A percentile compares a stretch with the other conserved stretches of the same genome.
Evolutionary conservation across 73 alveolate species (phyloP).

Genomic region (Paramecium biaurelia): DNA sequence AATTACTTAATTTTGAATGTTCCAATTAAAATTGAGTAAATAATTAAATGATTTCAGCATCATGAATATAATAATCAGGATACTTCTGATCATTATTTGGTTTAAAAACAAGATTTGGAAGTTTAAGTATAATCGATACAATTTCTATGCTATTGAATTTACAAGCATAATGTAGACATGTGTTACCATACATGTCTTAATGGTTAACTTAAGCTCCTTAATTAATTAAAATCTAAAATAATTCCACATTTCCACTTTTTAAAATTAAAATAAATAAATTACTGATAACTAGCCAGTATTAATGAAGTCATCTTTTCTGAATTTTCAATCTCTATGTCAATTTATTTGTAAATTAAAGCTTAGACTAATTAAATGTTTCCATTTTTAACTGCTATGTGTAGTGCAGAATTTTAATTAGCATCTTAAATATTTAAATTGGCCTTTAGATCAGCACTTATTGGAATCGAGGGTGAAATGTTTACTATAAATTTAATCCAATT

Average conservation of each 20-base stretch:
- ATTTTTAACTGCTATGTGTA: constrained; percentile 5
- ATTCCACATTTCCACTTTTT: not conserved
- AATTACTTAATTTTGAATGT: not conserved
- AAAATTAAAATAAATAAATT: not conserved
- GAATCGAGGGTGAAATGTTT: not conserved
- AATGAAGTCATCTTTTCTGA: constrained; percentile 13
- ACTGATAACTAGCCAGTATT: constrained; percentile 15
- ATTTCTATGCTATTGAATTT: not conserved
- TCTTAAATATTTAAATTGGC: not conserved
- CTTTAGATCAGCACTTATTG: not conserved
- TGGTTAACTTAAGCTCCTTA: constrained; percentile 10
- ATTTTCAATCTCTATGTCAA: not conserved
- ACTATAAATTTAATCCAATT: not conserved
- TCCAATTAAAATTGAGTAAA: not conserved
- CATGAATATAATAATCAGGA: not conserved
- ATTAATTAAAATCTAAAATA: not conserved
- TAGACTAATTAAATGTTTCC: not conserved
- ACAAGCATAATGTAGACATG: not conserved
- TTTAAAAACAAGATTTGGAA: not conserved
- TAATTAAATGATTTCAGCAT: not conserved
- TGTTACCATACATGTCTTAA: constrained; percentile 24
- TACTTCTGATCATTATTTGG: not conserved
- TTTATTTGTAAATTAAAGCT: not conserved
- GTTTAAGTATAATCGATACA: not conserved
- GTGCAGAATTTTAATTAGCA: not conserved